Evolutionary conservation across 2,329 filamentous ascomycete species (phyloP).

Genomic region (Ampelomyces quisqualis): DNA sequence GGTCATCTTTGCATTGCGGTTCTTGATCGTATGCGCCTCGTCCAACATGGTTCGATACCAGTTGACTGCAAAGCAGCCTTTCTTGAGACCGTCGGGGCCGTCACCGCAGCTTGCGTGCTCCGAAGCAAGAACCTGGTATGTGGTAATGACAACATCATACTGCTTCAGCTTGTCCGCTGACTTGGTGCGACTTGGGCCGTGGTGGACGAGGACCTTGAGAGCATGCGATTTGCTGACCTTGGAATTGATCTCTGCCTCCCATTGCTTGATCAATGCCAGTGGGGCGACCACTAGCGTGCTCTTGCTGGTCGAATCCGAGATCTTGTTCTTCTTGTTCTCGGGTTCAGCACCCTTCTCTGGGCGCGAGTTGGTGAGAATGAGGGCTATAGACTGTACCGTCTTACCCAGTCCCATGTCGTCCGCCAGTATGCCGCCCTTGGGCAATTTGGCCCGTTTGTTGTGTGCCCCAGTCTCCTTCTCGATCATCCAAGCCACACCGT

Average conservation of each 20-base stretch:
- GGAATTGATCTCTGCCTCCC: conserved; percentile 88
- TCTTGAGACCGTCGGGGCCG: conserved; percentile 62
- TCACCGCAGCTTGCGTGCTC: conserved; percentile 74
- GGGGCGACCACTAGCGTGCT: conserved; percentile 90
- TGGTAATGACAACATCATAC: conserved; percentile 96
- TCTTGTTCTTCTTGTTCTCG: conserved; percentile 61
- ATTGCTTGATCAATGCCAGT: conserved; percentile 91
- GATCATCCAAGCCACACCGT: conserved; percentile 93
- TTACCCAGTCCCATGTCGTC: conserved; percentile 98
- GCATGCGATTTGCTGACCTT: conserved; percentile 70
- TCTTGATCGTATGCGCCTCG: conserved; percentile 98
- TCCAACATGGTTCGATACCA: conserved; percentile 97
- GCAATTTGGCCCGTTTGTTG: conserved; percentile 74
- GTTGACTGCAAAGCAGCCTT: conserved; percentile 84
- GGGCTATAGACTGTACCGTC: conserved; percentile 87
- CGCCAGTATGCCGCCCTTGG: conserved; percentile 90
- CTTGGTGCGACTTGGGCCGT: conserved; percentile 84
- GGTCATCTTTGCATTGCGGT: conserved; percentile 91
- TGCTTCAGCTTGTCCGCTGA: conserved; percentile 71
- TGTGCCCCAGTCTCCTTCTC: conserved; percentile 84
- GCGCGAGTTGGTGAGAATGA: conserved; percentile 81
- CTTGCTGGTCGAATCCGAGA: conserved; percentile 69
- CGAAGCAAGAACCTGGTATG: conserved; percentile 91
- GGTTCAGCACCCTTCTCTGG: conserved; percentile 53
- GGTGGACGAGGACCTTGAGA: conserved; percentile 83